Evolutionary conservation across 2,329 filamentous ascomycete genomes (phyloP), one percentile per base, ranked within the genome.

Genomic region (Trichophyton equinum): DNA sequence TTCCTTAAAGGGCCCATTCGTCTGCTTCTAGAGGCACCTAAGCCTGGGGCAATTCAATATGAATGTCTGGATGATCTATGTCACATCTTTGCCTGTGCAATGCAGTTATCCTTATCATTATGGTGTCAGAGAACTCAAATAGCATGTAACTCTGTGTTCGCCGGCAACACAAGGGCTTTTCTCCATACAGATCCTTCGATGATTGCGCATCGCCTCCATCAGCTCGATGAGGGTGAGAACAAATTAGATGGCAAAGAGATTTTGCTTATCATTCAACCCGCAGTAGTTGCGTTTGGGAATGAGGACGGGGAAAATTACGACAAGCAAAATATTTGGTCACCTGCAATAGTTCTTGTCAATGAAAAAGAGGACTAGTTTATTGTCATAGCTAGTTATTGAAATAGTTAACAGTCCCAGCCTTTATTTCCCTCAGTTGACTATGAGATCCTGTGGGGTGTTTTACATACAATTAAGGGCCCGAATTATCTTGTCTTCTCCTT

Each of bases 291-390:
- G 1, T 67, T 62, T 46, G 67, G 66, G 1, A 63, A 64, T 38
- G 65, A 66, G 27, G 46, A 67, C 25, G 67, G 61, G 0, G 66
- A 67, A 58, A 40, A 67, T 44, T 68, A 68, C 40, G 60, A 68
- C 7, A 44, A 62, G 18, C 22, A 36, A 20, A 68, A 67, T 40
- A 40, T 68, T 11, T 68, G 66, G 67, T 62, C 65, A 1, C 46
- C 58, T 38, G 66, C 64, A 0, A 60, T 65, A 27, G 64, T 67
- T 46, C n/a, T 67, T 22, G 57, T 66, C 6, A 22, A 53, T 53
- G 47, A 53, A 5, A 22, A 22, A 53, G 3, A 36, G 4, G 6
- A 6, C 6, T 27, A 27, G 27, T 27, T 27, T 27, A 27, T 6
- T 27, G 4, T 27, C 27, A 27, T 27, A 27, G 5, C 27, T 27